Percentiles rank a stretch among this genome's conserved stretches.
phyloP scores from a whole-genome alignment of 192 early-diverging fungal species.

The Diversispora epigaea region DNA sequence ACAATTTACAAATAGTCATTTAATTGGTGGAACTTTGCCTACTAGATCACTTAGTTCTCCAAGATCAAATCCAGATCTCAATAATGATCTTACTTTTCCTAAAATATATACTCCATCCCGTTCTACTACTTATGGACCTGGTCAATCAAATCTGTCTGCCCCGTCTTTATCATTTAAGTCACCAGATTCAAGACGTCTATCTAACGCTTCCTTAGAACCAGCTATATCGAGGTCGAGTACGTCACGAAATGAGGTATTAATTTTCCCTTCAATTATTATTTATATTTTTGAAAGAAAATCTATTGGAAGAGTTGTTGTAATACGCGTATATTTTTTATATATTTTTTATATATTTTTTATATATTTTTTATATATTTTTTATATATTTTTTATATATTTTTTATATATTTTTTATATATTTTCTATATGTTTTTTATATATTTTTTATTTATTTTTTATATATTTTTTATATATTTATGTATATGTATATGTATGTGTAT shows the following conservation, averaged over 20 bases:
- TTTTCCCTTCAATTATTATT: neutral
- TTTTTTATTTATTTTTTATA: neutral
- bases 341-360: too few species aligned
- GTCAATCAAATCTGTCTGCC: neutral
- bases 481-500: slow-evolving; percentile 15
- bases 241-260: neutral
- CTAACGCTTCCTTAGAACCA: neutral
- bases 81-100: neutral
- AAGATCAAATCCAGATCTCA: neutral
- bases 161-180: neutral
- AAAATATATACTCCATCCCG: neutral
- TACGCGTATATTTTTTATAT: too few species aligned
- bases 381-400: too few species aligned
- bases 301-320: too few species aligned
- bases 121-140: neutral
- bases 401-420: too few species aligned
- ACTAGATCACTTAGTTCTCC: neutral
- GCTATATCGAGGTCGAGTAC: neutral
- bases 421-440: too few species aligned
- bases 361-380: too few species aligned
- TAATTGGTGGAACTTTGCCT: neutral
- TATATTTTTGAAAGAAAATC: neutral
- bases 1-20: neutral
- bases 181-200: neutral
- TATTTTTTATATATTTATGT: neutral